Base-by-base conservation (phyloP, 2,329 filamentous ascomycete species). In the Biscogniauxia marginata region DNA sequence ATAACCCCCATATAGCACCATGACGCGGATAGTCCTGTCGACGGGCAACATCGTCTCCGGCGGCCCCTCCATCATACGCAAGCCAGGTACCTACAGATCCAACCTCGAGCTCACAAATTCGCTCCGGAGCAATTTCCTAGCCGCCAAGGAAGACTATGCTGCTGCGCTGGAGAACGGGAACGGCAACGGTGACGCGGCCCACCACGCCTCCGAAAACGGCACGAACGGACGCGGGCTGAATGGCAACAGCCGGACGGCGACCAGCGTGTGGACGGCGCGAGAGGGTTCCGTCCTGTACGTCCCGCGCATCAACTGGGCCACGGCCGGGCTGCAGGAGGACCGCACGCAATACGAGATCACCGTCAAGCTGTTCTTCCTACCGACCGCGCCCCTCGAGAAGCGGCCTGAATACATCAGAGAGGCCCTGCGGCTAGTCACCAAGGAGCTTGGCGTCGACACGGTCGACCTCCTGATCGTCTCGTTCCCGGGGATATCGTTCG, bases 101-200 rank as follows among this genome's bases (percentile, higher is more conserved):
- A 98, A 98, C 72, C 87, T 93, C 66, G 95, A 99, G 75, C 84
- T 99, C 65, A 89, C 92, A 62, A 93, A 91, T 68, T 91, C 92
- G 3, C 84, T 99, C 18, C 89, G 90, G 66, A 85, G 87, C 69
- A 96, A 93, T 74, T 91, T 98, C 72, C 73, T 84, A 52, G 84
- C 87, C 24, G 88, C 89, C 43, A 88, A 91, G 71, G 78, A 87
- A 68, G 84, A 86, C 64, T 84, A 84, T 62, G 73, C 70, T 53
- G 69, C 59, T 49, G 67, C 61, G 20, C 47, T 59, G 7, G 52
- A 56, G n/a, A 65, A 63, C 39, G 60, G 54, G 49, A 66, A 65
- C 65, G 60, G 64, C 8, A 30, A 30, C 25, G 25, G 30, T n/a
- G n/a, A n/a, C n/a, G n/a, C n/a, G n/a, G n/a, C n/a, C n/a, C n/a